Evolutionary conservation across 2,329 filamentous ascomycete genomes (phyloP), one percentile per base, ranked within the genome.

Genomic region (Fusarium tanahbumbuense): DNA sequence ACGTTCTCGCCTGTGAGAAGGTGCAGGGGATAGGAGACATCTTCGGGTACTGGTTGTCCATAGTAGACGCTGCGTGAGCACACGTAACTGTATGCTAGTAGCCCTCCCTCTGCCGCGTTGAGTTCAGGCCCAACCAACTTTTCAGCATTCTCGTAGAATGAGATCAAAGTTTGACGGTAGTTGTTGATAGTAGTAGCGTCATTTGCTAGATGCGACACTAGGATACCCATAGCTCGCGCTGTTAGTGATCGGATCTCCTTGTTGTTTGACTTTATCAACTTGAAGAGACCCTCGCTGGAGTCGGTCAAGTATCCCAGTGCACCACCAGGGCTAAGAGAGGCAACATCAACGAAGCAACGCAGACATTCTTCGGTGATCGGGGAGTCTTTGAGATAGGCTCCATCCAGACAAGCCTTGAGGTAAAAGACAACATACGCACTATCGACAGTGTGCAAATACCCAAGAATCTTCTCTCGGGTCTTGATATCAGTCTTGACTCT

Each of bases 191-290:
- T 63, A 8, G 78, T 74, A 1, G 80, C 71, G 4, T 83, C 73
- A 60, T 84, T 84, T 9, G 73, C 75, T 6, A 84, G 83, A 77
- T 95, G 92, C 0, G 93, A 91, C 2, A 87, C 89, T 8, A 98
- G 80, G 15, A 97, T 91, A 1, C 94, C 94, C 72, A 94, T 88
- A 0, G 89, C 87, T 64, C 89, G 89, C 18, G 93, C 90, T 3
- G 90, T 90, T 28, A 91, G 83, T 40, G 84, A 83, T 37, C 94
- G 87, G 8, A 91, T 85, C 57, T 89, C 86, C 65, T 89, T 86
- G 70, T 92, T 91, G 76, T 94, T 96, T 8, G 92, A 93, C 66
- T 85, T 85, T 56, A 94, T 83, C 12, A 90, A 82, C 11, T 84
- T 81, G 27, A 91, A 78, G 20, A 97, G 80, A 47, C 86, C 83